Conservation (phyloP, 1,284 basidiomycete genomes). For the Puccinia novopanici region DNA sequence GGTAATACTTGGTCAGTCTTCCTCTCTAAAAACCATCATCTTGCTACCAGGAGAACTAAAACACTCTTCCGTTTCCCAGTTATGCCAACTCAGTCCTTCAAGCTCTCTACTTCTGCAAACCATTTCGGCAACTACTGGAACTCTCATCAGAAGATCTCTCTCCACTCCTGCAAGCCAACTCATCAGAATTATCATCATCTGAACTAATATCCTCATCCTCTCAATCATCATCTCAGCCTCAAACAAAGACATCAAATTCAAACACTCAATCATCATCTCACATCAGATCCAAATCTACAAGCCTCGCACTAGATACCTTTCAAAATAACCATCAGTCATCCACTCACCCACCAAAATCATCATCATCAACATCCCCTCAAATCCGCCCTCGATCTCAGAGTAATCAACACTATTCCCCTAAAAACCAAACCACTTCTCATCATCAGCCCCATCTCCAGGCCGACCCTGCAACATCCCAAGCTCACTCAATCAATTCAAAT, state of each 20-base stretch:
- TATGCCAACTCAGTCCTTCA: conserved; percentile 98
- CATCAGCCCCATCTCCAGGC: neutral
- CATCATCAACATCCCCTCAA: conserved; percentile 4
- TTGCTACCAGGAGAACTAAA: neutral
- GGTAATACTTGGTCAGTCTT: conserved; percentile 33
- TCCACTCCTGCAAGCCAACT: conserved; percentile 54
- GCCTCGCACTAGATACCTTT: conserved; percentile 16
- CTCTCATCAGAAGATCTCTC: conserved; percentile 60
- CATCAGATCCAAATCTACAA: neutral
- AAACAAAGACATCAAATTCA: conserved; percentile 30
- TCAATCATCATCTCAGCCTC: conserved; percentile 23
- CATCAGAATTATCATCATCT: conserved; percentile 16
- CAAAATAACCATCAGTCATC: neutral
- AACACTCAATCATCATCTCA: conserved; percentile 59
- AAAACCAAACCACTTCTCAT: neutral
- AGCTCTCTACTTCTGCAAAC: conserved; percentile 84
- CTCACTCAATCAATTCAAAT: neutral
- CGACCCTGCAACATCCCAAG: neutral
- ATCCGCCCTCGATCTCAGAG: neutral
- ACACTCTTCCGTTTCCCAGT: conserved; percentile 75
- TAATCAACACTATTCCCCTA: neutral
- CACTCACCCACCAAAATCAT: neutral
- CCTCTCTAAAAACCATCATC: neutral
- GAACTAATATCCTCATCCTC: conserved; percentile 31
- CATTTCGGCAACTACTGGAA: conserved; percentile 74